A percentile compares a stretch with the other conserved stretches of the same genome.
phyloP scores from a whole-genome alignment of 2,329 filamentous ascomycete genomes.

The Harringtonia aguacate region DNA sequence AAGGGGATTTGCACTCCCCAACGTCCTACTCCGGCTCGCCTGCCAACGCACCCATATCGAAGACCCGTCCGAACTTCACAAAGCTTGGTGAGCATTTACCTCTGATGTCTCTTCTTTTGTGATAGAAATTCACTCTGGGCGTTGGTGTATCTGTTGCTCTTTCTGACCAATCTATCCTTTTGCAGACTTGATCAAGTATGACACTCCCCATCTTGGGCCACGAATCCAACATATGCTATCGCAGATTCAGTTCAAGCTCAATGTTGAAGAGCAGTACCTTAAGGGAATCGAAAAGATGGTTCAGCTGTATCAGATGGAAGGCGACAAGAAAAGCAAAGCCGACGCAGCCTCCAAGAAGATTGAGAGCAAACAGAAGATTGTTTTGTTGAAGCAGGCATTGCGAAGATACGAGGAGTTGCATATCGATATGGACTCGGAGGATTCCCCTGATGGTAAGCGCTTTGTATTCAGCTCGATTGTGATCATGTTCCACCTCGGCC shows the following conservation, averaged over 20 bases:
- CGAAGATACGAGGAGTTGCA: slow-evolving; percentile 97
- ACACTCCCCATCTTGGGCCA: slow-evolving; percentile 87
- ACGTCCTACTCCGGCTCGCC: slow-evolving; percentile 2
- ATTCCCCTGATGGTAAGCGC: slow-evolving; percentile 66
- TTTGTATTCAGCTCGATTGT: no score
- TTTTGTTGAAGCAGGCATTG: slow-evolving; percentile 86
- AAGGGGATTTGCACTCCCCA: slow-evolving; percentile 38
- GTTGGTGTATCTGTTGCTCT: no score
- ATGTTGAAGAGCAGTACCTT: slow-evolving; percentile 97
- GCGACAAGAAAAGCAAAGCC: slow-evolving; percentile 87
- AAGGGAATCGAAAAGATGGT: slow-evolving; percentile 99
- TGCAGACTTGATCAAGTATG: slow-evolving; percentile 93
- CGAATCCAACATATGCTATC: slow-evolving; percentile 99
- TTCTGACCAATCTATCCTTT: background rate
- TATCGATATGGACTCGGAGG: slow-evolving; percentile 75
- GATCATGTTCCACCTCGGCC: background rate
- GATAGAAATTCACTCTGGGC: background rate
- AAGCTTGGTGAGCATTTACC: slow-evolving; percentile 75
- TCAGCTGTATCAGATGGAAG: slow-evolving; percentile 92
- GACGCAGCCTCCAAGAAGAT: slow-evolving; percentile 83
- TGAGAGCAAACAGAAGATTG: slow-evolving; percentile 97
- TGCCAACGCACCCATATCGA: slow-evolving; percentile 38
- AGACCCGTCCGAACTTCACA: slow-evolving; percentile 79
- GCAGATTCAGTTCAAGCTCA: slow-evolving; percentile 96
- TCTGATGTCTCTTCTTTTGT: background rate